Conservation (phyloP, 1,284 basidiomycete species). For the Cystobasidiaceae sp. region DNA sequence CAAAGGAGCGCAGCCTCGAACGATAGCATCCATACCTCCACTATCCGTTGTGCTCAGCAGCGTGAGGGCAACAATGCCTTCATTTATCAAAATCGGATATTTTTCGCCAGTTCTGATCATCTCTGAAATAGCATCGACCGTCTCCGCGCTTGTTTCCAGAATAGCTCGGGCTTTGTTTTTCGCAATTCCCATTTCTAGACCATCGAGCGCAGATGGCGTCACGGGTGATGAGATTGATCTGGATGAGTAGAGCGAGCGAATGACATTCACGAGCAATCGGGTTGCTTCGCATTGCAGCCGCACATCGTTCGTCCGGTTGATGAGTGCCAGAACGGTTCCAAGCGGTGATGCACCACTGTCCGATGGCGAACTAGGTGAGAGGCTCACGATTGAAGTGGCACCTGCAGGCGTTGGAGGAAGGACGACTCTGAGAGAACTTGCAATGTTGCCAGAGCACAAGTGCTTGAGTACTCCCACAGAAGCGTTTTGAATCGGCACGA, state of each 20-base stretch:
- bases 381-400: background rate
- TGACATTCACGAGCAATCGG: conserved; percentile 74
- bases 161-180: conserved; percentile 52
- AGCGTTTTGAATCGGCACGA: conserved; percentile 76
- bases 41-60: conserved; percentile 53
- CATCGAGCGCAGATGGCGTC: conserved; percentile 47
- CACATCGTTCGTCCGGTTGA: conserved; percentile 71
- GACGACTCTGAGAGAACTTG: conserved; percentile 52
- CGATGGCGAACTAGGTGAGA: background rate
- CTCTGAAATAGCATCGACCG: conserved; percentile 60
- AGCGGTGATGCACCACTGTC: conserved; percentile 55
- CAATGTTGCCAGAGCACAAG: conserved; percentile 61
- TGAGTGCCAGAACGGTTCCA: conserved; percentile 65
- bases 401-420: conserved; percentile 18
- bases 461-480: conserved; percentile 86
- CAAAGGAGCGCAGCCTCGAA: background rate
- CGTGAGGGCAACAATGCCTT: conserved; percentile 76
- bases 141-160: conserved; percentile 53
- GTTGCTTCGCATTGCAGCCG: conserved; percentile 83
- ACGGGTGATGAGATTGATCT: conserved; percentile 25
- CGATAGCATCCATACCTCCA: conserved; percentile 1
- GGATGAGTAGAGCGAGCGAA: conserved; percentile 49
- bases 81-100: conserved; percentile 80
- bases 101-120: conserved; percentile 70
- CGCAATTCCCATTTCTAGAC: conserved; percentile 36